Evolutionary conservation across 2,329 filamentous ascomycete genomes (phyloP).

Genomic region (Fusarium stilboides): DNA sequence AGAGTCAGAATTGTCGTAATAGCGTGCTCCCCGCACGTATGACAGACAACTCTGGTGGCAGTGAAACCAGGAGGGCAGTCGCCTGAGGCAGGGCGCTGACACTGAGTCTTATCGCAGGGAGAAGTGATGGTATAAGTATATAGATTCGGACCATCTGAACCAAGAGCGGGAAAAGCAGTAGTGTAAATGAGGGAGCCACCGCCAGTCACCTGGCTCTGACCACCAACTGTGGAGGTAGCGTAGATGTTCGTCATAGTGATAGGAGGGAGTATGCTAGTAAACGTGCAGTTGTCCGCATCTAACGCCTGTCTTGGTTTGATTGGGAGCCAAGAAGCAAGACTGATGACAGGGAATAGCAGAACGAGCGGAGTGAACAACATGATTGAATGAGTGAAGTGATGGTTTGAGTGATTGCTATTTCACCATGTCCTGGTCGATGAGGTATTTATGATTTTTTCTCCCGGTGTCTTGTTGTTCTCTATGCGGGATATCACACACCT

Average conservation of each 20-base stretch:
- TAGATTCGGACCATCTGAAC: conserved; percentile 14
- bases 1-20: conserved; percentile 28
- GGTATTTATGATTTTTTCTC: conserved; percentile 19
- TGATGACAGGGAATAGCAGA: conserved; percentile 16
- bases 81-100: conserved; percentile 1
- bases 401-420: neutral
- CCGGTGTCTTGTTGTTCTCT: neutral
- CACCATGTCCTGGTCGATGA: neutral
- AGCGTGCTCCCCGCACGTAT: conserved; percentile 5
- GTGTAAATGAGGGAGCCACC: conserved; percentile 13
- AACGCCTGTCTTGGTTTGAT: conserved; percentile 6
- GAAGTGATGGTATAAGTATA: conserved; percentile 33
- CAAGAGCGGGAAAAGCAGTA: conserved; percentile 17
- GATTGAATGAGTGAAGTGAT: conserved; percentile 24
- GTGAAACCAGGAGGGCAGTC: conserved; percentile 32
- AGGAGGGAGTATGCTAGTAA: conserved; percentile 13
- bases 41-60: conserved; percentile 17
- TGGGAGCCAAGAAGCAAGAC: conserved; percentile 25
- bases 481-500: neutral
- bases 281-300: conserved; percentile 14
- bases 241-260: conserved; percentile 17
- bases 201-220: neutral
- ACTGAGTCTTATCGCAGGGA: conserved; percentile 16
- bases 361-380: conserved; percentile 26
- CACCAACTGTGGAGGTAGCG: conserved; percentile 12